Conservation (phyloP, 2,329 filamentous ascomycete species). For the Beauveria sp. region DNA sequence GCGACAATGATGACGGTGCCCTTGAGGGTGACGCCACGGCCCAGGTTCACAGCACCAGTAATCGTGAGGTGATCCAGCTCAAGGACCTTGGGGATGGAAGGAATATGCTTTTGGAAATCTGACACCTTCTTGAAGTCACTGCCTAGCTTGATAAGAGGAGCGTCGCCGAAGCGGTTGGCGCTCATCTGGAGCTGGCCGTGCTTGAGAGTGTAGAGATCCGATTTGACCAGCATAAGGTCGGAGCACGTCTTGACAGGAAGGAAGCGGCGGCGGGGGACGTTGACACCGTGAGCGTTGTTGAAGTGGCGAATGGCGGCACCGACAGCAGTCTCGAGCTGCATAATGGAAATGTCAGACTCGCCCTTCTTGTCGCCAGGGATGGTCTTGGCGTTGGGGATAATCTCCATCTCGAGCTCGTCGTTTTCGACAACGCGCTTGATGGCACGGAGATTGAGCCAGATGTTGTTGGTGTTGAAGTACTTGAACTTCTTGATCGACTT, state of each 20-base stretch:
- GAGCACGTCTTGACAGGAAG: slow-evolving; percentile 99
- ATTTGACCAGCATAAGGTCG: slow-evolving; percentile 99
- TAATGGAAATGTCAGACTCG: slow-evolving; percentile 93
- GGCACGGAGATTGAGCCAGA: slow-evolving; percentile 97
- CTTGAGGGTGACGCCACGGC: slow-evolving; percentile 91
- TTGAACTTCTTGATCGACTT: slow-evolving; percentile 99
- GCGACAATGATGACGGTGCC: slow-evolving; percentile 98
- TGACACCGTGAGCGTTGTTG: slow-evolving; percentile 97
- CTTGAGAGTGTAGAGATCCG: slow-evolving; percentile 96
- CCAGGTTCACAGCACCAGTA: slow-evolving; percentile 93
- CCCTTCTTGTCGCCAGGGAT: slow-evolving; percentile 99
- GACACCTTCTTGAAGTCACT: slow-evolving; percentile 99
- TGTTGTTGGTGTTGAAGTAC: slow-evolving; percentile 99
- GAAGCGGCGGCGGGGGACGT: slow-evolving; percentile 95
- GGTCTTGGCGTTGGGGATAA: slow-evolving; percentile 98
- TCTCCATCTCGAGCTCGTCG: slow-evolving; percentile 98
- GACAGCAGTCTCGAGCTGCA: slow-evolving; percentile 97
- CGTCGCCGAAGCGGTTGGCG: slow-evolving; percentile 90
- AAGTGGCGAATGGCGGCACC: slow-evolving; percentile 98
- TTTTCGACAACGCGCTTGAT: slow-evolving; percentile 99
- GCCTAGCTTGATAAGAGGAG: slow-evolving; percentile 96
- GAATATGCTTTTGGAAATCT: slow-evolving; percentile 83
- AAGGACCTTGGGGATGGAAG: slow-evolving; percentile 82
- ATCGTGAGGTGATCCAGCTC: slow-evolving; percentile 95
- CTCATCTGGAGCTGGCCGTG: slow-evolving; percentile 98